A percentile compares a stretch with the other conserved stretches of the same genome.
phyloP scores from a whole-genome alignment of 2,329 filamentous ascomycete genomes.

The Nemania abortiva region DNA sequence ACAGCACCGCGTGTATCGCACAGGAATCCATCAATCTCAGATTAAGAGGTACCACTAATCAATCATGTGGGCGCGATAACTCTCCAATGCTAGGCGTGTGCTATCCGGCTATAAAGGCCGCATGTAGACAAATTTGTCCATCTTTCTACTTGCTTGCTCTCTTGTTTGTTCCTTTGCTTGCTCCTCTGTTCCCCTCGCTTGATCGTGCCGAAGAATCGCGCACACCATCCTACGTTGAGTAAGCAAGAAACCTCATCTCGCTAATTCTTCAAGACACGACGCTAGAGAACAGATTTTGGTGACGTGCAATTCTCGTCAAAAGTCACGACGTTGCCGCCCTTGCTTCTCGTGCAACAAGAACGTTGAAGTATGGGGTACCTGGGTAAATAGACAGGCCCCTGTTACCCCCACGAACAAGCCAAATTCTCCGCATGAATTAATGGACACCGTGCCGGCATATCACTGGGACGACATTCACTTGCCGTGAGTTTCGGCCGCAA shows the following conservation, averaged over 20 bases:
- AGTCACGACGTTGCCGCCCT: neutral
- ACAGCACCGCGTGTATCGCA: neutral
- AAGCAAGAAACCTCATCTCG: neutral
- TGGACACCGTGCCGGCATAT: constrained; percentile 17
- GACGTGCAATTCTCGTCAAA: neutral
- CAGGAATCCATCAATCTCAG: neutral
- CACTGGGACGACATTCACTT: neutral
- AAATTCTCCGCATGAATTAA: constrained; percentile 1
- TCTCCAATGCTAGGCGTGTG: neutral
- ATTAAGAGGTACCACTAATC: constrained; percentile 19
- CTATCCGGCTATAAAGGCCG: constrained; percentile 33
- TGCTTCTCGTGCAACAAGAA: neutral
- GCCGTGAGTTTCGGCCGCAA: neutral
- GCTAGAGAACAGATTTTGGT: neutral
- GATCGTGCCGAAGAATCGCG: neutral
- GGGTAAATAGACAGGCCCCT: constrained; percentile 24
- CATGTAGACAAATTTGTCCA: neutral
- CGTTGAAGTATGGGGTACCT: neutral
- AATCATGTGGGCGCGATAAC: neutral
- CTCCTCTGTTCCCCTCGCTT: too few species aligned
- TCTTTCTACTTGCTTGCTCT: neutral
- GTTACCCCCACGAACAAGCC: neutral
- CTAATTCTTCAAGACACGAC: neutral
- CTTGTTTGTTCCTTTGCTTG: neutral
- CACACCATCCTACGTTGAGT: constrained; percentile 1